phyloP scores from a whole-genome alignment of 192 early-diverging fungal species.

The Coemansia sp. region DNA sequence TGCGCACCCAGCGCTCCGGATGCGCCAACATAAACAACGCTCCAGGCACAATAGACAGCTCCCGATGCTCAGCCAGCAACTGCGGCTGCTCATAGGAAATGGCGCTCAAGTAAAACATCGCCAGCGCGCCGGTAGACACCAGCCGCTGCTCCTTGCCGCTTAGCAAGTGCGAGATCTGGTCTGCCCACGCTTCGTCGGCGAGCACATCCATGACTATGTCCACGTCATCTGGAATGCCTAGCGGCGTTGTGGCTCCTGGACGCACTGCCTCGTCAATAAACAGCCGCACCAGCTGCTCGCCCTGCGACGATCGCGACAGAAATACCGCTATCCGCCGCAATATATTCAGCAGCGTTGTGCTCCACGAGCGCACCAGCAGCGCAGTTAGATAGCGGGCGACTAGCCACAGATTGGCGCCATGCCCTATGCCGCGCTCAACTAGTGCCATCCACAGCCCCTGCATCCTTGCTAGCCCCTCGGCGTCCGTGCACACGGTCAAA shows the following conservation, averaged over 20 bases:
- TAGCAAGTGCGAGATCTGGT: conserved; percentile 20
- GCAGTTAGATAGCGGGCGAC: conserved; percentile 32
- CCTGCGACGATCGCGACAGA: conserved; percentile 41
- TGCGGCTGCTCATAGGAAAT: conserved; percentile 40
- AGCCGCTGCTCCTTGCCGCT: conserved; percentile 6
- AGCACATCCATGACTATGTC: conserved; percentile 3
- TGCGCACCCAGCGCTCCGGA: conserved; percentile 43
- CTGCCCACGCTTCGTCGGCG: conserved; percentile 27
- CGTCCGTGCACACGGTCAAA: conserved; percentile 21
- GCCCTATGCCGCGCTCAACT: conserved; percentile 1
- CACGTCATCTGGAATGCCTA: conserved; percentile 3
- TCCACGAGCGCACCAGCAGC: conserved; percentile 20
- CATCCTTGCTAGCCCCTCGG: conserved; percentile 20
- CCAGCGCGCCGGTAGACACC: conserved; percentile 30
- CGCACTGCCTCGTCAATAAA: conserved; percentile 25
- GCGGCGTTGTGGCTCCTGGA: conserved; percentile 19
- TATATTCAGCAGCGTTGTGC: conserved; percentile 24
- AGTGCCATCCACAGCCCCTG: conserved; percentile 43
- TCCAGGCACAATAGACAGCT: conserved; percentile 26
- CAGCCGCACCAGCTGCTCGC: conserved; percentile 21
- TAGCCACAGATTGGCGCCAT: conserved; percentile 27
- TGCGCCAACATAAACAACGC: conserved; percentile 38
- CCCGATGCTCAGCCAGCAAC: conserved; percentile 16
- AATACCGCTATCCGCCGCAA: conserved; percentile 45
- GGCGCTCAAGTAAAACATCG: conserved; percentile 40